Evolutionary conservation across 176 grass and related monocot genomes (phyloP), one percentile per base, ranked within the genome.

Genomic region (Triticum monococcum): DNA sequence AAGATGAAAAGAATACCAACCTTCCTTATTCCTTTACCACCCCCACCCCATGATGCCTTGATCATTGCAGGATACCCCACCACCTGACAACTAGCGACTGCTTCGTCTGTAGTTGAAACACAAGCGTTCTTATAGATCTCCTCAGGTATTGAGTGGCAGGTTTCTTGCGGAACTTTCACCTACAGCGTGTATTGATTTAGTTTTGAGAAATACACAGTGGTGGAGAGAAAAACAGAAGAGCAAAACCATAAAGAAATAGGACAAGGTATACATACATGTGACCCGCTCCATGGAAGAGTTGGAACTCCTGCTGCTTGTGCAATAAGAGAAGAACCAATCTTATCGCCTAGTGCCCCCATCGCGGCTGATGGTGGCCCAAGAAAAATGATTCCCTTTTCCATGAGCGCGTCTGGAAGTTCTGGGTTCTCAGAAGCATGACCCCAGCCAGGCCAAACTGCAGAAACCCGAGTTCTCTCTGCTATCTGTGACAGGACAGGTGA

Each of bases 11-110:
- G n/a, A 79, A 84, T 60, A 80, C 86, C 26, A 81, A 96, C 94
- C 97, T 99, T 99, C 79, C 97, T 96, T 85, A 99, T 99, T 82
- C 97, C 97, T 96, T 99, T 99, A 81, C 97, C 97, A 14, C 97
- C 94, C 2, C 97, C 97, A 69, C 97, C 97, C 97, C 97, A 99
- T 67, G 97, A 99, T 86, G 97, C 97, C 72, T 99, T 99, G 82
- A 99, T 99, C 97, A 99, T 99, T 72, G 97, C 94, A 61, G 97
- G 97, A 86, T 99, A 99, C 24, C 97, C 97, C 6, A 99, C 89
- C 23, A 96, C 92, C 79, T 99, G 90, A 85, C 94, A 99, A 79
- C 97, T 99, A 84, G 92, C 92, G 16, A 97, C 90, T 71, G 94
- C 97, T 89, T 99, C 97, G 59, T 99, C 92, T 79, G 94, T 99